Percentiles rank a stretch among this genome's conserved stretches.
Conservation (phyloP, 148 eudicot species). For the Persicaria tinctoria region DNA sequence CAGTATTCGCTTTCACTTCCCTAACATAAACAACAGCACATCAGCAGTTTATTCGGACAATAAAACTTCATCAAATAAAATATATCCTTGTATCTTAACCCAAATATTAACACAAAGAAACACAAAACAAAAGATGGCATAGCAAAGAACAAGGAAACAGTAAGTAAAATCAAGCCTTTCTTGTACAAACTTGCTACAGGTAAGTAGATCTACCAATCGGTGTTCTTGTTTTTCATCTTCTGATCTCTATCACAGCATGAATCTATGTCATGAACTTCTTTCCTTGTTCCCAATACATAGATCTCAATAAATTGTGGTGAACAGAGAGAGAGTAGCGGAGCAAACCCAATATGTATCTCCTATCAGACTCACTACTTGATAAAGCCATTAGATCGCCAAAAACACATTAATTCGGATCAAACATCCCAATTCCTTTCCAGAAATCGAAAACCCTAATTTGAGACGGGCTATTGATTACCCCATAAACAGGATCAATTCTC, state of each 20-base stretch:
- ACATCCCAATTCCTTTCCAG: too few relatives aligned
- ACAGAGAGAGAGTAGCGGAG: neutral
- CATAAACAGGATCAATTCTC: neutral
- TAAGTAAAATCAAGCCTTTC: neutral
- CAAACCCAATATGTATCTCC: neutral
- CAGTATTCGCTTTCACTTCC: slow-evolving; percentile 96
- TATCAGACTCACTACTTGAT: neutral
- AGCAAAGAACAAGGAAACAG: neutral
- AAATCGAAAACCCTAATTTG: neutral
- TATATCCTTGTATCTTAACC: neutral
- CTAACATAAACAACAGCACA: slow-evolving; percentile 26
- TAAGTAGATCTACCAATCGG: neutral
- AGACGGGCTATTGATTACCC: neutral
- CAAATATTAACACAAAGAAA: neutral
- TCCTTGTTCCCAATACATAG: neutral
- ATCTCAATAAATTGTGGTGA: neutral
- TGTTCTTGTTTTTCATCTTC: neutral
- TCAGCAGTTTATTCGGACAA: neutral
- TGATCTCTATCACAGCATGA: neutral
- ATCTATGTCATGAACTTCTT: neutral
- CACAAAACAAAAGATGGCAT: neutral
- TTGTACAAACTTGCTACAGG: neutral
- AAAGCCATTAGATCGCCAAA: neutral
- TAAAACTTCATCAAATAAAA: neutral
- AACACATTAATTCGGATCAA: neutral